A percentile compares a stretch with the other conserved stretches of the same genome.
Evolutionary conservation across 2,329 filamentous ascomycete species (phyloP).

Genomic region (Daldinia sp.): DNA sequence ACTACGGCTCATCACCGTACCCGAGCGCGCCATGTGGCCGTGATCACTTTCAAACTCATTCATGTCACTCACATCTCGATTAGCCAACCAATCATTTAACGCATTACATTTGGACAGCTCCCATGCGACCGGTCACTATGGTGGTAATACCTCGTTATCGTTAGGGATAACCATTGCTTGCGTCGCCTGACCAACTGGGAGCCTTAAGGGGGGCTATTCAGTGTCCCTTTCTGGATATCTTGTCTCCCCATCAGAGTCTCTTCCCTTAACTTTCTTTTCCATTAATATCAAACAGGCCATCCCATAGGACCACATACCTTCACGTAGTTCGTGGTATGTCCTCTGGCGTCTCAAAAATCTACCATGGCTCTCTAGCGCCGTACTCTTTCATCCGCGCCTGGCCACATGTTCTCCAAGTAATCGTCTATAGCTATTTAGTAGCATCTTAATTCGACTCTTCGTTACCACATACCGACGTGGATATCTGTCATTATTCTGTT

Average conservation of each 20-base stretch:
- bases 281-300: slow-evolving; percentile 25
- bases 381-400: slow-evolving; percentile 28
- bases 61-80: slow-evolving; percentile 27
- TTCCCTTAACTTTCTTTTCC: slow-evolving; percentile 19
- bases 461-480: slow-evolving; percentile 17
- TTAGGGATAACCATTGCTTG: slow-evolving; percentile 28
- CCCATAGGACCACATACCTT: slow-evolving; percentile 38
- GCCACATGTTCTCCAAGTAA: slow-evolving; percentile 34
- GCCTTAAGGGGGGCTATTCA: slow-evolving; percentile 8
- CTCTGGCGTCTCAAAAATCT: slow-evolving; percentile 28
- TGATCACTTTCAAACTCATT: slow-evolving; percentile 29
- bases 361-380: slow-evolving; percentile 28
- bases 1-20: slow-evolving; percentile 24
- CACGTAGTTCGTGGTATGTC: slow-evolving; percentile 34
- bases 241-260: slow-evolving; percentile 14
- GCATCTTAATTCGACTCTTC: slow-evolving; percentile 30
- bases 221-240: slow-evolving; percentile 23
- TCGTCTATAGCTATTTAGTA: slow-evolving; percentile 31
- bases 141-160: slow-evolving; percentile 32
- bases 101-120: slow-evolving; percentile 26
- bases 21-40: slow-evolving; percentile 30
- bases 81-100: slow-evolving; percentile 36
- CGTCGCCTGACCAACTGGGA: slow-evolving; percentile 26
- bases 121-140: slow-evolving; percentile 30
- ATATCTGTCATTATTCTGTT: slow-evolving; percentile 36